These are phyloP conservation scores for Cucurbita argyrosperma DNA, from an alignment of 306 rosid genomes.

Conservation along the genomic window DNA sequence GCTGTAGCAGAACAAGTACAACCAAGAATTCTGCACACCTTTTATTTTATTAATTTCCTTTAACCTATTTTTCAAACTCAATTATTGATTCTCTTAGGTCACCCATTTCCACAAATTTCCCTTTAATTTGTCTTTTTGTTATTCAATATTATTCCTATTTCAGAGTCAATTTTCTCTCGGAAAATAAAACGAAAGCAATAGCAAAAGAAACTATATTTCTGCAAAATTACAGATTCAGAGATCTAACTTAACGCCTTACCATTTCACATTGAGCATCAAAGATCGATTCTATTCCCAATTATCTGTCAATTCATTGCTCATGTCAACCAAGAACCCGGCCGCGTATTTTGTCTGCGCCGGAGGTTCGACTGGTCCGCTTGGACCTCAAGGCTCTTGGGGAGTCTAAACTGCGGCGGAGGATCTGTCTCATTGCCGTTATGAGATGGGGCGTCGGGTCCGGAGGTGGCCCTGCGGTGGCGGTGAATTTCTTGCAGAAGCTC, in stretches of 20 bases:
- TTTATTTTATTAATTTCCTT: not conserved
- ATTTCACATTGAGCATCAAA: not conserved
- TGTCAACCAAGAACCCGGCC: not conserved
- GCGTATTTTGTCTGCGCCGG: not conserved
- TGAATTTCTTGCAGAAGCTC: slow-evolving; percentile 57
- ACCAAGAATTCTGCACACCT: not conserved
- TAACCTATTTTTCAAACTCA: not conserved
- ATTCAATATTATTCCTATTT: not conserved
- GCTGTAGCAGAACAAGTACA: not conserved
- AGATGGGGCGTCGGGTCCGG: slow-evolving; percentile 55
- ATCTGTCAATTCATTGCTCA: not conserved
- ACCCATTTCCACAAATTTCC: not conserved
- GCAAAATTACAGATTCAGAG: not conserved
- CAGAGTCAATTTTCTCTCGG: not conserved
- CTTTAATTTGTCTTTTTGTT: not conserved
- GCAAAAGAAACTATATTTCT: not conserved
- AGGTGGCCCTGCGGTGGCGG: slow-evolving; percentile 57
- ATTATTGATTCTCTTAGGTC: not conserved
- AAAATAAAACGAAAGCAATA: not conserved
- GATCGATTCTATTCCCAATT: not conserved
- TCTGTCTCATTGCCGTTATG: slow-evolving; percentile 78
- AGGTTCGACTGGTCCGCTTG: slow-evolving; percentile 34
- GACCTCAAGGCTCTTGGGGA: slow-evolving; percentile 56
- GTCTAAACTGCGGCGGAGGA: slow-evolving; percentile 66
- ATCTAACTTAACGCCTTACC: not conserved